These are phyloP conservation scores for Haematococcus sp. DNA, from an alignment of 139 green algal genomes.

Conservation along the genomic window DNA sequence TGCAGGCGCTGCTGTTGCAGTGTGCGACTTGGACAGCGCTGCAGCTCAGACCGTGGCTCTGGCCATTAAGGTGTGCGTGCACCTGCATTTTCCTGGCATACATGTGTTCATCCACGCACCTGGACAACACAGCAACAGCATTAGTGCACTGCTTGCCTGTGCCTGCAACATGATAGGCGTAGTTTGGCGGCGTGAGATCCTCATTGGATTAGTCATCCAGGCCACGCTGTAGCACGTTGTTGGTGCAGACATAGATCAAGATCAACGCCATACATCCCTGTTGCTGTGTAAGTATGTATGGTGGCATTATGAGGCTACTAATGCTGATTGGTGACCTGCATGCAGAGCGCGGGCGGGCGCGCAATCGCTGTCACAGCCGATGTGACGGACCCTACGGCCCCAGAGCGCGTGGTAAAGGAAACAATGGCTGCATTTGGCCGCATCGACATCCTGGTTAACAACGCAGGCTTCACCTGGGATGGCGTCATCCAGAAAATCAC, in stretches of 20 bases:
- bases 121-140: too few relatives aligned
- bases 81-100: too few relatives aligned
- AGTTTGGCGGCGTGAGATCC: too few relatives aligned
- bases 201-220: too few relatives aligned
- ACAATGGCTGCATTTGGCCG: conserved; percentile 57
- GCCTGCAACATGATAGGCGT: too few relatives aligned
- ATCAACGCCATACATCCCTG: too few relatives aligned
- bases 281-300: too few relatives aligned
- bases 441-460: conserved; percentile 60
- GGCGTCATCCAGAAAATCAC: conserved; percentile 82
- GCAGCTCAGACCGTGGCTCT: conserved; percentile 48
- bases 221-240: too few relatives aligned
- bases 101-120: too few relatives aligned
- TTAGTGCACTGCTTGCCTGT: too few relatives aligned
- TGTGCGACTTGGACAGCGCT: conserved; percentile 70
- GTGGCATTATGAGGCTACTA: too few relatives aligned
- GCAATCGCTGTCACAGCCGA: conserved; percentile 56
- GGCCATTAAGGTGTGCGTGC: conserved; percentile 35
- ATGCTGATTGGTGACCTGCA: conserved; percentile 16
- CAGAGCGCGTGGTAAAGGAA: conserved; percentile 41
- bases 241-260: too few relatives aligned
- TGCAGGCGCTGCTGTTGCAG: conserved; percentile 64
- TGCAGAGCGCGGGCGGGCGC: conserved; percentile 17
- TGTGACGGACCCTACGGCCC: conserved; percentile 62
- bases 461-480: conserved; percentile 87